phyloP scores from a whole-genome alignment of 192 early-diverging fungal genomes.

The Cetraspora pellucida region DNA sequence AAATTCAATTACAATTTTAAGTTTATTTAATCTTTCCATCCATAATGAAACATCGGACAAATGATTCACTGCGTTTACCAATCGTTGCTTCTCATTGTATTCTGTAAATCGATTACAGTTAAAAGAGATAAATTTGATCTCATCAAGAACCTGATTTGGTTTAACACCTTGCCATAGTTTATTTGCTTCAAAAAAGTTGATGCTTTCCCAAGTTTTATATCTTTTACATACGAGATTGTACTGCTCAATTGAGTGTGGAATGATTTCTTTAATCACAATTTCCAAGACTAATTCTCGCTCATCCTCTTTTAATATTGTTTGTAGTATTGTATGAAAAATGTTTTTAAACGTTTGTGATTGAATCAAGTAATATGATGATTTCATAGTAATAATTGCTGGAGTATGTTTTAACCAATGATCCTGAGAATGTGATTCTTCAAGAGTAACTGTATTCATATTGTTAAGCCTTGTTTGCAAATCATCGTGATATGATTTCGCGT shows the following conservation, averaged over 20 bases:
- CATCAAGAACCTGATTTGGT: background rate
- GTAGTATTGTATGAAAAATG: background rate
- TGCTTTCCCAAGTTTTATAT: slow-evolving; percentile 4
- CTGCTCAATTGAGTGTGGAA: background rate
- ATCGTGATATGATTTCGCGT: background rate
- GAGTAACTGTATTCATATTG: background rate
- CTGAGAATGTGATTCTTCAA: background rate
- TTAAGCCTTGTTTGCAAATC: background rate
- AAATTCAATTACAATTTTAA: background rate
- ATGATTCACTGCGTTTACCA: background rate
- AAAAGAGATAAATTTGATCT: background rate
- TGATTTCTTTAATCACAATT: background rate
- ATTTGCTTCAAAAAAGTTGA: background rate
- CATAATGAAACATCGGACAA: background rate
- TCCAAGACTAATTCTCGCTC: background rate
- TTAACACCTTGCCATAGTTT: slow-evolving; percentile 11
- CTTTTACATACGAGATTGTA: background rate
- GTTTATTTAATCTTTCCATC: background rate
- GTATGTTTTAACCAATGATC: background rate
- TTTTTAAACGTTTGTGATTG: background rate
- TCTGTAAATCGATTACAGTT: background rate
- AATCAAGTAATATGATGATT: background rate
- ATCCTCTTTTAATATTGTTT: background rate
- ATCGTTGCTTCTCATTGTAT: background rate
- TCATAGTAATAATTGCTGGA: background rate